Percentiles rank a stretch among this genome's conserved stretches.
Evolutionary conservation across 164 flowering plant species (phyloP).

Genomic region (Kalanchoe fedtschenkoi): DNA sequence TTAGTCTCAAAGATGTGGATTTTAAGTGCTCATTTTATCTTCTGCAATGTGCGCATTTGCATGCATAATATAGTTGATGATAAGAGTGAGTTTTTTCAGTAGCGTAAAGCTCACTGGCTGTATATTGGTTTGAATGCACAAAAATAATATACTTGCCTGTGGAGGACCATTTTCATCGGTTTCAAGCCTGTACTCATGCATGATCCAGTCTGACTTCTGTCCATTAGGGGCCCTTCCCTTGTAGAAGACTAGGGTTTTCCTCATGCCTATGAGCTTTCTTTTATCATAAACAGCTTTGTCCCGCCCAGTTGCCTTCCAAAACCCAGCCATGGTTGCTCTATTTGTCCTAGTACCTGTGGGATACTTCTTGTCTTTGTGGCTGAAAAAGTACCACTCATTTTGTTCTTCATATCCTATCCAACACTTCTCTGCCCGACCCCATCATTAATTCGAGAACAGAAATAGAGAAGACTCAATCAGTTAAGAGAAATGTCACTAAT

Average conservation of each 20-base stretch:
- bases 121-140: too few species aligned
- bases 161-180: constrained; percentile 78
- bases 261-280: constrained; percentile 70
- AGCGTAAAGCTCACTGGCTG: too few species aligned
- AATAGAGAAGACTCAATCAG: neutral
- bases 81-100: neutral
- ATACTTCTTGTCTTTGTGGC: constrained; percentile 88
- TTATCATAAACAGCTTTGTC: constrained; percentile 83
- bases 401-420: constrained; percentile 78
- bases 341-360: constrained; percentile 89
- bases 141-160: constrained; percentile 37
- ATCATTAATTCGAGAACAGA: neutral
- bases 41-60: too few species aligned
- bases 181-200: constrained; percentile 86
- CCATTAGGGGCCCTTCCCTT: constrained; percentile 90
- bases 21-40: too few species aligned
- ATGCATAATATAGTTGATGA: neutral
- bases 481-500: neutral
- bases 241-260: constrained; percentile 91
- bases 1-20: too few species aligned
- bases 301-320: constrained; percentile 90
- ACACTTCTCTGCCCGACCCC: constrained; percentile 50
- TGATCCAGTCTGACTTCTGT: constrained; percentile 86
- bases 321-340: constrained; percentile 80
- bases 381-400: constrained; percentile 84